phyloP scores from a whole-genome alignment of 331 rosid species.

The Dryas integrifolia region DNA sequence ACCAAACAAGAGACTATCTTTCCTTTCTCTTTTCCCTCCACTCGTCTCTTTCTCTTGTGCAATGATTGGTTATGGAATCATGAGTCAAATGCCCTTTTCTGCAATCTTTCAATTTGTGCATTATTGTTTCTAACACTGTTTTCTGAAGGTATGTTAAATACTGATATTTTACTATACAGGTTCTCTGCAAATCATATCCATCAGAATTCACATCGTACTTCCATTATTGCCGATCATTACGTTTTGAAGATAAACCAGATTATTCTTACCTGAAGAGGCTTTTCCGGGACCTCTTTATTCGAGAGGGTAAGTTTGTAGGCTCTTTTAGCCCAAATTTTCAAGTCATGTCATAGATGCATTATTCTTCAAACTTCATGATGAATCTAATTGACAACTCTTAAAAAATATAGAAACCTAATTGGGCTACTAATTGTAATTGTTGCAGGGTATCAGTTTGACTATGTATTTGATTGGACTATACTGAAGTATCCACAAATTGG shows the following conservation, averaged over 20 bases:
- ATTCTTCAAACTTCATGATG: slow-evolving; percentile 7
- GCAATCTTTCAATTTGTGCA: background rate
- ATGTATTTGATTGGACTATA: slow-evolving; percentile 96
- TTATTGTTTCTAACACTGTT: background rate
- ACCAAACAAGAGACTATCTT: background rate
- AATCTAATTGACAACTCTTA: slow-evolving; percentile 3
- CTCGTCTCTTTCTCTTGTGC: background rate
- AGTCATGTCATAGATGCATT: background rate
- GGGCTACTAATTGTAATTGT: slow-evolving; percentile 23
- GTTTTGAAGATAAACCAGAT: slow-evolving; percentile 98
- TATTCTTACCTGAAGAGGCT: slow-evolving; percentile 93
- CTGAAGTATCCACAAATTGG: slow-evolving; percentile 94
- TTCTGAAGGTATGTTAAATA: background rate
- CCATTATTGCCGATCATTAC: slow-evolving; percentile 86
- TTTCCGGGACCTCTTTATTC: slow-evolving; percentile 91
- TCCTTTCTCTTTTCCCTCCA: background rate
- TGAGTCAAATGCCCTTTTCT: background rate
- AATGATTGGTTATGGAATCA: background rate
- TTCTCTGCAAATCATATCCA: slow-evolving; percentile 87
- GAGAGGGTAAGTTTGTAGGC: slow-evolving; percentile 66
- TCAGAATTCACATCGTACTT: slow-evolving; percentile 90
- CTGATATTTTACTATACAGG: slow-evolving; percentile 38
- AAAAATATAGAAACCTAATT: background rate
- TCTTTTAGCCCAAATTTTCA: slow-evolving; percentile 9
- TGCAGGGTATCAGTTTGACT: slow-evolving; percentile 96